Evolutionary conservation across 139 green algal genomes (phyloP).

Genomic region (Picochlorum sp.): DNA sequence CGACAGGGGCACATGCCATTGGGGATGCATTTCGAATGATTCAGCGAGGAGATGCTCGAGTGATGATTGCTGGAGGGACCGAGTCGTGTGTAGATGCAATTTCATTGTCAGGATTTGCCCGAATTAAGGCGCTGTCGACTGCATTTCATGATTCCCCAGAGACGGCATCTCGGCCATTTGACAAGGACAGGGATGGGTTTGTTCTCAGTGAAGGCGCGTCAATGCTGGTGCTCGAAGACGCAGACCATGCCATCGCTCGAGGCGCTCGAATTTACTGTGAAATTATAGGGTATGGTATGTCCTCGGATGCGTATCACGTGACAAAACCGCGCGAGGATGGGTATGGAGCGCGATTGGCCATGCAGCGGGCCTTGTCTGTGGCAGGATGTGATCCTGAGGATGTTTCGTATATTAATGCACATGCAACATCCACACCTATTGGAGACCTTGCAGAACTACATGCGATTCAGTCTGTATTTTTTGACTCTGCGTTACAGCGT

Average conservation of each 20-base stretch:
- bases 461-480: conserved; percentile 70
- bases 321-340: conserved; percentile 63
- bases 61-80: conserved; percentile 81
- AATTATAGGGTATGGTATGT: conserved; percentile 77
- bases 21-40: conserved; percentile 74
- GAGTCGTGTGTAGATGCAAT: conserved; percentile 85
- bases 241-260: conserved; percentile 36
- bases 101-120: conserved; percentile 68
- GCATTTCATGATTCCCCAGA: conserved; percentile 33
- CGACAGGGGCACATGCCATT: conserved; percentile 57
- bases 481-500: neutral
- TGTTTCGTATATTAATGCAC: conserved; percentile 87
- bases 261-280: conserved; percentile 63
- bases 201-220: conserved; percentile 72
- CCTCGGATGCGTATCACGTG: conserved; percentile 85
- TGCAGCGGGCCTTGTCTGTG: conserved; percentile 43
- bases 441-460: conserved; percentile 68
- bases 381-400: conserved; percentile 38
- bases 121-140: conserved; percentile 64
- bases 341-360: conserved; percentile 49
- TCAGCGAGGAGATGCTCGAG: conserved; percentile 70
- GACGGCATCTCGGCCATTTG: conserved; percentile 55
- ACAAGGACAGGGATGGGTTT: conserved; percentile 57
- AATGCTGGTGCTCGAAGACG: conserved; percentile 64
- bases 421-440: conserved; percentile 75